Conservation (phyloP, 257 asterid genomes). For the Paraleonurus japonicus region DNA sequence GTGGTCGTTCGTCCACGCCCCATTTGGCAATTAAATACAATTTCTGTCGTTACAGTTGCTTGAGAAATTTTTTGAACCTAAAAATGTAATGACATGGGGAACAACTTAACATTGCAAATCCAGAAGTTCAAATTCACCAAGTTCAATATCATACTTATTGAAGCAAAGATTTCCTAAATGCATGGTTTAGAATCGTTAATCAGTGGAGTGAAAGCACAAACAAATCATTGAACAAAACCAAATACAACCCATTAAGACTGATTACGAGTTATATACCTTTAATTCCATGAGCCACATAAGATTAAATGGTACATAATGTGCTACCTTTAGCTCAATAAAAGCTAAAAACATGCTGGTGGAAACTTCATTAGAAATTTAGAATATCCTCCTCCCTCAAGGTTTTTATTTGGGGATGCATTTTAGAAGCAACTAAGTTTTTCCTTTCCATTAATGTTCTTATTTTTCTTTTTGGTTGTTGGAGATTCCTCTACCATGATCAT, state of each 20-base stretch:
- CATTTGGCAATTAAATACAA: constrained; percentile 95
- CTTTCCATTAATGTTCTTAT: neutral
- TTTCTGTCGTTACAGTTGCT: constrained; percentile 77
- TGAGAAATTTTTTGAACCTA: constrained; percentile 83
- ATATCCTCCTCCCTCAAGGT: neutral
- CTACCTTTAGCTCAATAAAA: constrained; percentile 4
- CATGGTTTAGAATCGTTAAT: neutral
- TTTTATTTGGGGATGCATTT: neutral
- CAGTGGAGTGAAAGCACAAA: constrained; percentile 1
- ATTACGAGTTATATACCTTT: neutral
- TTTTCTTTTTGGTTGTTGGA: neutral
- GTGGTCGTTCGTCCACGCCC: constrained; percentile 99
- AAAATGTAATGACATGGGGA: constrained; percentile 18
- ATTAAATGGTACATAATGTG: neutral
- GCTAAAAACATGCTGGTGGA: neutral
- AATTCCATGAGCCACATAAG: neutral
- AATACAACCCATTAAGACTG: neutral
- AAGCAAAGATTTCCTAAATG: neutral
- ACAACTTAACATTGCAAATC: constrained; percentile 17
- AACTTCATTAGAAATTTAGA: neutral
- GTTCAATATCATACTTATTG: constrained; percentile 6
- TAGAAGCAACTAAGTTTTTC: neutral
- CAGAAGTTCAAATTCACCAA: constrained; percentile 4
- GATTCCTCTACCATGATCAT: neutral
- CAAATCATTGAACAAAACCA: neutral